phyloP scores from a whole-genome alignment of 2,329 filamentous ascomycete species.

The Apiospora phragmitis region DNA sequence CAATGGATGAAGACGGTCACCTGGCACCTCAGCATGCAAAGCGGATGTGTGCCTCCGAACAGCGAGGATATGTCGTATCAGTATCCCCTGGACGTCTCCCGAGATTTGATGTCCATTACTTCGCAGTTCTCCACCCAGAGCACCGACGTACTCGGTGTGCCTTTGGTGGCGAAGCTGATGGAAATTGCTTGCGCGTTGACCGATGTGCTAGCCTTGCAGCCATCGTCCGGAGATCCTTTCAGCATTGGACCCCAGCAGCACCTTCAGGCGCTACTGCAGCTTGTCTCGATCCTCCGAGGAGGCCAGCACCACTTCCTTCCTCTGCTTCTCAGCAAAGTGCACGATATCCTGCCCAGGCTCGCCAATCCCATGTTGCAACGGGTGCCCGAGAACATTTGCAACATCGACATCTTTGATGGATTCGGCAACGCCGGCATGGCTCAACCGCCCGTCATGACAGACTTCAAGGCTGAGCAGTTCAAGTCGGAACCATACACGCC shows the following conservation, averaged over 20 bases:
- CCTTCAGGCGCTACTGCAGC: constrained; percentile 66
- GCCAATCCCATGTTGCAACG: constrained; percentile 61
- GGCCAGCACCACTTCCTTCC: constrained; percentile 77
- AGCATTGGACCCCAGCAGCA: constrained; percentile 70
- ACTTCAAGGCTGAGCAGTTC: constrained; percentile 44
- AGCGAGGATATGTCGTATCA: constrained; percentile 59
- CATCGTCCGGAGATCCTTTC: constrained; percentile 62
- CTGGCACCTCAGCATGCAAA: constrained; percentile 62
- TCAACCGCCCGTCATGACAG: constrained; percentile 49
- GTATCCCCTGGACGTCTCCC: constrained; percentile 62
- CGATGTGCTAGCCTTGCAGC: constrained; percentile 69
- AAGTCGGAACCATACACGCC: constrained; percentile 34
- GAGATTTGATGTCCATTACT: constrained; percentile 66
- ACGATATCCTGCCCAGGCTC: constrained; percentile 67
- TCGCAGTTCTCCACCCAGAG: constrained; percentile 70
- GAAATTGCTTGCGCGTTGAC: constrained; percentile 73
- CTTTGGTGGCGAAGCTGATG: constrained; percentile 79
- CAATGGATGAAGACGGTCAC: constrained; percentile 65
- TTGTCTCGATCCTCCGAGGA: constrained; percentile 70
- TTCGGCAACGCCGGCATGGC: constrained; percentile 65
- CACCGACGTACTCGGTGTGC: constrained; percentile 74
- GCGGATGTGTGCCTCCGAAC: constrained; percentile 50
- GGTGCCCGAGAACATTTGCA: constrained; percentile 53
- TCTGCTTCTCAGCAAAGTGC: constrained; percentile 73
- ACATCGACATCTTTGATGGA: constrained; percentile 65